Conservation (phyloP, 2,329 filamentous ascomycete species). For the Calonectria hongkongensis region DNA sequence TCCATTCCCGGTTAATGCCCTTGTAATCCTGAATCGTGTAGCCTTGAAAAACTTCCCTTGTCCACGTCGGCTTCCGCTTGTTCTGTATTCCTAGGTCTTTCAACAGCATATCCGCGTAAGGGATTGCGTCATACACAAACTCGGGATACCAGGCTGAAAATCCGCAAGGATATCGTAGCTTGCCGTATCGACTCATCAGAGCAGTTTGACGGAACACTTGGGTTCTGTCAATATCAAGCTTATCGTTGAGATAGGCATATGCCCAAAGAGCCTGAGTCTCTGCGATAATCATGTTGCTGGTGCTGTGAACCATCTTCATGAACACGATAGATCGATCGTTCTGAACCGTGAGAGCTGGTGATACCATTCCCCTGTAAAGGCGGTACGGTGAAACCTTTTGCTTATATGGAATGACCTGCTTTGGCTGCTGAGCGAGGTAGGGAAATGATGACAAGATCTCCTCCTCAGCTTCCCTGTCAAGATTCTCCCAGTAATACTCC, state of each 20-base stretch:
- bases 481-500: slow-evolving; percentile 2
- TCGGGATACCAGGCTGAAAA: slow-evolving; percentile 22
- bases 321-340: slow-evolving; percentile 45
- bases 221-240: background rate
- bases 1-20: slow-evolving; percentile 7
- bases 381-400: slow-evolving; percentile 19
- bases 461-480: background rate
- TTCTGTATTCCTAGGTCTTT: background rate
- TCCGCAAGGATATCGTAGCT: slow-evolving; percentile 8
- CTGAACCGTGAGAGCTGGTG: background rate
- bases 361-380: slow-evolving; percentile 2
- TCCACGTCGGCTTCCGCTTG: background rate
- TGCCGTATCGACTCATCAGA: slow-evolving; percentile 13
- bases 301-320: slow-evolving; percentile 30
- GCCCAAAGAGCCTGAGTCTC: slow-evolving; percentile 25
- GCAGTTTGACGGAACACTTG: slow-evolving; percentile 5
- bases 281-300: slow-evolving; percentile 29
- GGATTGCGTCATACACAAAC: slow-evolving; percentile 7
- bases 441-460: background rate
- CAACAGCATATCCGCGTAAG: slow-evolving; percentile 10
- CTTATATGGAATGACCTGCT: slow-evolving; percentile 8
- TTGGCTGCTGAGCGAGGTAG: background rate
- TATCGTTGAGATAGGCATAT: slow-evolving; percentile 13
- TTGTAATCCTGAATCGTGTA: slow-evolving; percentile 18
- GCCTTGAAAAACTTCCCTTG: slow-evolving; percentile 5